These are phyloP conservation scores for Favolaschia claudopus DNA, from an alignment of 768 basidiomycete genomes.

Conservation along the genomic window DNA sequence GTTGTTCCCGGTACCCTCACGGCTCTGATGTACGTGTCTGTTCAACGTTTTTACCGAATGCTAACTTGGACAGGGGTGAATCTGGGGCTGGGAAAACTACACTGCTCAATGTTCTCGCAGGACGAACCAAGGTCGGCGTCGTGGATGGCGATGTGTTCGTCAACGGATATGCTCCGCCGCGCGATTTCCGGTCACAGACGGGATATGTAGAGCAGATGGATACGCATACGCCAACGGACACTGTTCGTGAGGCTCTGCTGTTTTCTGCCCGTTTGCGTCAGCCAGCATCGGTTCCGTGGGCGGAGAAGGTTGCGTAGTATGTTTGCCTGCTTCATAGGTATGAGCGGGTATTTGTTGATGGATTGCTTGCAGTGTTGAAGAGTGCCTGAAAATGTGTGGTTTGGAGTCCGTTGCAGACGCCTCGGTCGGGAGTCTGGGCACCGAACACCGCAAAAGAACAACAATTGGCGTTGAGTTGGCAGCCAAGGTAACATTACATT, in stretches of 20 bases:
- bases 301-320: conserved; percentile 82
- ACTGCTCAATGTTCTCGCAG: conserved; percentile 61
- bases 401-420: conserved; percentile 70
- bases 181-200: conserved; percentile 70
- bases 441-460: conserved; percentile 79
- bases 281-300: conserved; percentile 58
- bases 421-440: conserved; percentile 68
- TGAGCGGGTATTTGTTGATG: not conserved
- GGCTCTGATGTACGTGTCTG: conserved; percentile 28
- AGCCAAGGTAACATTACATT: too few species aligned
- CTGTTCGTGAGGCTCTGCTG: conserved; percentile 82
- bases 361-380: conserved; percentile 54
- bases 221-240: conserved; percentile 74
- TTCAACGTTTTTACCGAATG: not conserved
- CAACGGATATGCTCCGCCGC: conserved; percentile 58
- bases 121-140: conserved; percentile 53
- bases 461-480: conserved; percentile 56
- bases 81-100: conserved; percentile 50
- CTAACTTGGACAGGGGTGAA: not conserved
- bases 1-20: conserved; percentile 83
- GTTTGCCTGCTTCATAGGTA: conserved; percentile 30
- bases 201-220: conserved; percentile 90
- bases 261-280: conserved; percentile 85
- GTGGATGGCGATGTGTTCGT: conserved; percentile 59
- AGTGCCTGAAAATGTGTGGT: conserved; percentile 62